phyloP scores from a whole-genome alignment of 352 stramenopile species.

The Globisporangium orthogonon region DNA sequence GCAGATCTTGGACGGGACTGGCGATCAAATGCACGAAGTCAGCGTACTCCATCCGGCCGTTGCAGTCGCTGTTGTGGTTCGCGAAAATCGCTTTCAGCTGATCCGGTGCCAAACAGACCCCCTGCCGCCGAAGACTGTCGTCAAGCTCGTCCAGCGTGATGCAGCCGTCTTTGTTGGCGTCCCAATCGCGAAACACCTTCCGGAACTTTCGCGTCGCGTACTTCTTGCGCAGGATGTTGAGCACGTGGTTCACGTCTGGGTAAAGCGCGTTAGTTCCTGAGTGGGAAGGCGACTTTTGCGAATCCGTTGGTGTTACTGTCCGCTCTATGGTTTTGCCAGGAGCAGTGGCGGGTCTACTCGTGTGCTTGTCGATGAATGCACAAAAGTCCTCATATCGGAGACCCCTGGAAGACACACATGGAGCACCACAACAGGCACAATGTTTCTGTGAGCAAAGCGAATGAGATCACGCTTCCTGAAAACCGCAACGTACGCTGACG shows the following conservation, averaged over 20 bases:
- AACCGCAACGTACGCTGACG: conserved; percentile 18
- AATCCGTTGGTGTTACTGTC: neutral
- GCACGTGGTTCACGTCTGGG: conserved; percentile 23
- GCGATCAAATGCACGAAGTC: conserved; percentile 45
- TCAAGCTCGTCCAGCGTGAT: conserved; percentile 41
- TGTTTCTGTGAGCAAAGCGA: neutral
- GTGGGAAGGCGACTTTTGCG: neutral
- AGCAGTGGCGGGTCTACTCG: neutral
- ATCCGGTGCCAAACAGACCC: conserved; percentile 21
- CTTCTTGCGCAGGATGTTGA: conserved; percentile 41
- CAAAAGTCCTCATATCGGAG: conserved; percentile 49
- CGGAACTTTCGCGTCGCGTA: conserved; percentile 33
- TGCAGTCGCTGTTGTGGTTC: conserved; percentile 27
- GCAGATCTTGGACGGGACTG: conserved; percentile 19
- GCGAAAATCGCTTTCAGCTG: conserved; percentile 41
- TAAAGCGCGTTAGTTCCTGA: conserved; percentile 16
- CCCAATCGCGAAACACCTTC: conserved; percentile 55
- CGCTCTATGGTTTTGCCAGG: neutral
- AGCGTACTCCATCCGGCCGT: conserved; percentile 33
- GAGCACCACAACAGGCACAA: neutral
- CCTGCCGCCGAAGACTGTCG: conserved; percentile 33
- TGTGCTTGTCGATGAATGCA: conserved; percentile 19
- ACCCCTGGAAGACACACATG: conserved; percentile 15
- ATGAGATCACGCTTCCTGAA: neutral
- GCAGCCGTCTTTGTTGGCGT: conserved; percentile 43